Conservation (phyloP, 148 eudicot genomes). For the Euryodendron excelsum region DNA sequence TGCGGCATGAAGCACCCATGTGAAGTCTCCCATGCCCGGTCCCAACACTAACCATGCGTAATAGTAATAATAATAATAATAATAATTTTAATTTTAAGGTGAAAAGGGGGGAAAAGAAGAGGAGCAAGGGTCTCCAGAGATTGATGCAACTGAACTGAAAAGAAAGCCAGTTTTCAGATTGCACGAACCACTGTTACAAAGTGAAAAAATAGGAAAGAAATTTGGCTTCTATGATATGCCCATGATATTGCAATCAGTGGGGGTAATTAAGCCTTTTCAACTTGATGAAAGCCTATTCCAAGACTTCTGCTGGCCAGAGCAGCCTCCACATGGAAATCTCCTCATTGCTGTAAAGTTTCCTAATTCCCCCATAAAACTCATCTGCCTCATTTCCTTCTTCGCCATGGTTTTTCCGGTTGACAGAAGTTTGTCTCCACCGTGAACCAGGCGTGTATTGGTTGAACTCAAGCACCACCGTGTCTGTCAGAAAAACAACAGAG, state of each 20-base stretch:
- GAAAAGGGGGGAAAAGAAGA: too few species aligned
- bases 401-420: conserved; percentile 69
- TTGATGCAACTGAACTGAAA: conserved; percentile 6
- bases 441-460: conserved; percentile 79
- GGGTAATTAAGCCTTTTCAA: not conserved
- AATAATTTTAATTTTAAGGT: not conserved
- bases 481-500: conserved; percentile 38
- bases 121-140: conserved; percentile 1
- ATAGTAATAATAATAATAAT: too few species aligned
- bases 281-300: conserved; percentile 54
- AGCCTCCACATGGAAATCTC: conserved; percentile 73
- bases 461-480: conserved; percentile 69
- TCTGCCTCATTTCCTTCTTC: conserved; percentile 91
- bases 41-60: not conserved
- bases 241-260: not conserved
- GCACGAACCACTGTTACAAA: not conserved
- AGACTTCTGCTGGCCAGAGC: conserved; percentile 71
- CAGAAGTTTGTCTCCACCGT: conserved; percentile 64
- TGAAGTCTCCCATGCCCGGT: too few species aligned
- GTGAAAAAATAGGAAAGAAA: not conserved
- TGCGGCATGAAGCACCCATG: not conserved
- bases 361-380: conserved; percentile 88
- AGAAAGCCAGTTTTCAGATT: not conserved
- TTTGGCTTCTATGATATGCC: not conserved
- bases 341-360: conserved; percentile 49